These are phyloP conservation scores for Umbelopsis sp. DNA, from an alignment of 192 early-diverging fungal genomes.

Conservation along the genomic window DNA sequence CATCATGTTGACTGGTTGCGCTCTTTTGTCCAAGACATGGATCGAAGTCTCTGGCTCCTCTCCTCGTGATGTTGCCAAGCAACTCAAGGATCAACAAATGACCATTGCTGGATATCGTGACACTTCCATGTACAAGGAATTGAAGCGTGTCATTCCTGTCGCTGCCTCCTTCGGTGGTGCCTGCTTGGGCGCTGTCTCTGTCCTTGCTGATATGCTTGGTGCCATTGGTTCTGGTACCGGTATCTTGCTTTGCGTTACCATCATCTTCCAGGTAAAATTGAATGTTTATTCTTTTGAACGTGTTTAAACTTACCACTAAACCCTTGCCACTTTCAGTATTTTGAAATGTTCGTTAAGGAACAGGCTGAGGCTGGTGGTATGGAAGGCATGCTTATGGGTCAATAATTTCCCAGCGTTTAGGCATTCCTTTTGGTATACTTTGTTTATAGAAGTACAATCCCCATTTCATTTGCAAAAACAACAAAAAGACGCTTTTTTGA, in stretches of 20 bases:
- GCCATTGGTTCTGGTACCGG: constrained; percentile 99
- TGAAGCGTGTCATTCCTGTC: constrained; percentile 98
- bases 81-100: constrained; percentile 97
- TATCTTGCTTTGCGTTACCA: constrained; percentile 97
- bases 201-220: constrained; percentile 95
- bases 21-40: constrained; percentile 97
- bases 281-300: background rate
- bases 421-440: background rate
- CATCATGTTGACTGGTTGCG: constrained; percentile 96
- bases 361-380: constrained; percentile 42
- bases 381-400: constrained; percentile 34
- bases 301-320: background rate
- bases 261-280: constrained; percentile 81
- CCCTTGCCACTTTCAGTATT: constrained; percentile 31
- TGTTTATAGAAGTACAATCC: too few relatives aligned
- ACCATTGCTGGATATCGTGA: constrained; percentile 95
- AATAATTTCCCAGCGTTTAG: constrained; percentile 6
- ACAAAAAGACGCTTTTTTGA: background rate
- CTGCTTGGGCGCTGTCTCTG: constrained; percentile 93
- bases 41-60: constrained; percentile 98
- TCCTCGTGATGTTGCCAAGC: constrained; percentile 95
- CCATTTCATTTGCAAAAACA: too few relatives aligned
- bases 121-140: constrained; percentile 98
- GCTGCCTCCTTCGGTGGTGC: constrained; percentile 98
- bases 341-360: constrained; percentile 50